These are phyloP conservation scores for Ceratobasidium sp. DNA, from an alignment of 1,284 basidiomycete species.

Conservation along the genomic window DNA sequence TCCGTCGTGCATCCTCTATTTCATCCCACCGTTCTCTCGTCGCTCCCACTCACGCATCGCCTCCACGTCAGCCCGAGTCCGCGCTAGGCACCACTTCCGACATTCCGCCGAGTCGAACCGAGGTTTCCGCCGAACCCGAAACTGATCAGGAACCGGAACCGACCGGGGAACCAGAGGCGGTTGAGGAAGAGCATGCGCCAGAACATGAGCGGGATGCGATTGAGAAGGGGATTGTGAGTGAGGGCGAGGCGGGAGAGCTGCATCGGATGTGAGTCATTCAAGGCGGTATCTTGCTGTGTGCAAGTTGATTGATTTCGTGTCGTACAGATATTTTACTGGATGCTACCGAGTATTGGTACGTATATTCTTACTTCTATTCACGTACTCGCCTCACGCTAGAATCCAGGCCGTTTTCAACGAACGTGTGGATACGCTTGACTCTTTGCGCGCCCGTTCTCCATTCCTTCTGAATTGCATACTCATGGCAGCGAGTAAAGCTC, in stretches of 20 bases:
- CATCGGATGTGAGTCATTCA: constrained; percentile 47
- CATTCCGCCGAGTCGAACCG: neutral
- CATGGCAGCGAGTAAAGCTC: constrained; percentile 46
- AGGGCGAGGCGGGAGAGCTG: constrained; percentile 46
- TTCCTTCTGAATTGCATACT: constrained; percentile 47
- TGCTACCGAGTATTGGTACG: constrained; percentile 46
- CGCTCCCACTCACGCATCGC: neutral
- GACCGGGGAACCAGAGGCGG: constrained; percentile 7
- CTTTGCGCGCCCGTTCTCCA: constrained; percentile 44
- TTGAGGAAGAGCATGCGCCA: constrained; percentile 20
- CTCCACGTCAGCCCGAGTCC: neutral
- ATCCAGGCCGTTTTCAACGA: constrained; percentile 46
- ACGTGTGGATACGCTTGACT: constrained; percentile 45
- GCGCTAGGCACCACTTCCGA: neutral
- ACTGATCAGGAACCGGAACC: constrained; percentile 4
- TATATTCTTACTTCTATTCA: neutral
- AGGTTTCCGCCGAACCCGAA: neutral
- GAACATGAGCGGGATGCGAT: constrained; percentile 45
- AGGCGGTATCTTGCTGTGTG: no score
- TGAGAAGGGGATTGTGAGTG: constrained; percentile 45
- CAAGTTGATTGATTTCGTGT: neutral
- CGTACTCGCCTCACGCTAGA: neutral
- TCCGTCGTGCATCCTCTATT: neutral
- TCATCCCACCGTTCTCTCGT: neutral
- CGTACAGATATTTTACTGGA: constrained; percentile 46